Evolutionary conservation across 495 filamentous ascomycete genomes (phyloP).

Genomic region (Penicillium nucicola): DNA sequence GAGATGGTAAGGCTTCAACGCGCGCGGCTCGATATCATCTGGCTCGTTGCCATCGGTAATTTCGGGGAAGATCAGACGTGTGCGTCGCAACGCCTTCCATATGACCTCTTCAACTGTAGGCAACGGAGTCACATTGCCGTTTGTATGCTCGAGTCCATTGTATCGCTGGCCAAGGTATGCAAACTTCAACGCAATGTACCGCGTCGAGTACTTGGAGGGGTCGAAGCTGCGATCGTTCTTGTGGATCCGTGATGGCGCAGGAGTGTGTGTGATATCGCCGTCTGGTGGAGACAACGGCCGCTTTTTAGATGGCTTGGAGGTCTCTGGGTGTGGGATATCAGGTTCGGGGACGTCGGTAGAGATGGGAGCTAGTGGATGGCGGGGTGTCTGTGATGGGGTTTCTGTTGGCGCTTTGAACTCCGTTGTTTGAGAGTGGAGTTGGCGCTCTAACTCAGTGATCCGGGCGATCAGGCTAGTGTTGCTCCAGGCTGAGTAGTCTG

Average conservation of each 20-base stretch:
- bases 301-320: constrained; percentile 17
- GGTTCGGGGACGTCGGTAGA: constrained; percentile 19
- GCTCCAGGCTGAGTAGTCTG: constrained; percentile 60
- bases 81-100: constrained; percentile 82
- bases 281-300: constrained; percentile 14
- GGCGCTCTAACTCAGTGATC: constrained; percentile 61
- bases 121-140: constrained; percentile 58
- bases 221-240: constrained; percentile 58
- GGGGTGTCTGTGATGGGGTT: constrained; percentile 1
- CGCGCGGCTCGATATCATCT: constrained; percentile 20
- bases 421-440: constrained; percentile 48
- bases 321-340: constrained; percentile 15
- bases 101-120: constrained; percentile 88
- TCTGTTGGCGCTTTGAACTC: constrained; percentile 30
- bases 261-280: constrained; percentile 27
- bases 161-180: constrained; percentile 90
- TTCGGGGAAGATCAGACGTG: constrained; percentile 73
- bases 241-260: constrained; percentile 21
- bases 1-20: constrained; percentile 40
- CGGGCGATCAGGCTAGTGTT: constrained; percentile 62
- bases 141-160: constrained; percentile 84
- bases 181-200: constrained; percentile 86
- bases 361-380: constrained; percentile 6
- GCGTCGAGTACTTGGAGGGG: constrained; percentile 74
- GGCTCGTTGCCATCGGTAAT: constrained; percentile 35